Conservation (phyloP, 1,284 basidiomycete genomes). For the Tremellales sp. region DNA sequence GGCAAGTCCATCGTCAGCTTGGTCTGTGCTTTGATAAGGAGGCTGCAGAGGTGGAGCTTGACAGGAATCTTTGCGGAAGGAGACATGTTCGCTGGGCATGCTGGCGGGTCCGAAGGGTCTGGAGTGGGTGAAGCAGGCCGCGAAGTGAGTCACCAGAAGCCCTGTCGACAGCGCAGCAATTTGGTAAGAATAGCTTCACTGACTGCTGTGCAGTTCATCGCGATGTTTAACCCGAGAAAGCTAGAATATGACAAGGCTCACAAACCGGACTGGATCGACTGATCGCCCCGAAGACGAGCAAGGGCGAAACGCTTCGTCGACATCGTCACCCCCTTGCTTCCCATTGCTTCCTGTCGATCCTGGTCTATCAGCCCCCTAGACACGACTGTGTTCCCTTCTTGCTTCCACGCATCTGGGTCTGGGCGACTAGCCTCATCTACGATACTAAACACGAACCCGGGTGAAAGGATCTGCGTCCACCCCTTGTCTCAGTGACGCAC, state of each 20-base stretch:
- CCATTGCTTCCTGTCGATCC: too few relatives aligned
- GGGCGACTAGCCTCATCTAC: too few relatives aligned
- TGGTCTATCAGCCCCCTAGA: too few relatives aligned
- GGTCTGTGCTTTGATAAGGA: conserved; percentile 35
- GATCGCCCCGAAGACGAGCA: not conserved
- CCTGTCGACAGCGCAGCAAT: too few relatives aligned
- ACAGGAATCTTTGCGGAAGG: conserved; percentile 42
- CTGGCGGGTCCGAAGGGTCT: conserved; percentile 43
- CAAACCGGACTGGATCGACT: conserved; percentile 28
- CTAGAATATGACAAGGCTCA: conserved; percentile 22
- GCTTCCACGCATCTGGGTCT: too few relatives aligned
- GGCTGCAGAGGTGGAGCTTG: conserved; percentile 42
- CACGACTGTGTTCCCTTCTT: too few relatives aligned
- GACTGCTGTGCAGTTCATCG: conserved; percentile 34
- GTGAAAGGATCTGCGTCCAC: too few relatives aligned
- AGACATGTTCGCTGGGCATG: conserved; percentile 46
- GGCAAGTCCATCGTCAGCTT: conserved; percentile 40
- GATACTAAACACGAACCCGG: too few relatives aligned
- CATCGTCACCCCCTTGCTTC: too few relatives aligned
- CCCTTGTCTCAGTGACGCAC: too few relatives aligned
- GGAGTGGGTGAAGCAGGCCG: conserved; percentile 40
- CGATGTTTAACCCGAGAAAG: conserved; percentile 38
- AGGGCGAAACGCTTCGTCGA: not conserved
- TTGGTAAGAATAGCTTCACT: not conserved
- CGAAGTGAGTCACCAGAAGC: conserved; percentile 38